Percentiles rank a stretch among this genome's conserved stretches.
phyloP scores from a whole-genome alignment of 306 rosid genomes.

The Medicago truncatula region MtrunA17r5.0-ANR NC_053045.1:46355501-46356000 shows the following conservation, averaged over 20 bases:
- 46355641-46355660: constrained; percentile 19
- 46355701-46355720: constrained; percentile 25
- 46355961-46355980: too few relatives aligned
- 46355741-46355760: constrained; percentile 39
- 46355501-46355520: too few relatives aligned
- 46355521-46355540: too few relatives aligned
- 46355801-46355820: constrained; percentile 79
- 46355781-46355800: constrained; percentile 66
- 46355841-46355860: constrained; percentile 36
- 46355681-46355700: constrained; percentile 18
- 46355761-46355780: constrained; percentile 79
- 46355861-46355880: constrained; percentile 20
- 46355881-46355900: constrained; percentile 15
- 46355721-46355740: constrained; percentile 25
- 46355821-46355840: constrained; percentile 84
- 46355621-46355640: constrained; percentile 31
- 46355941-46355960: too few relatives aligned
- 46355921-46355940: background rate
- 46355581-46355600: constrained; percentile 15
- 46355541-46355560: too few relatives aligned
- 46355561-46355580: background rate
- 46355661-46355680: constrained; percentile 27
- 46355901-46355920: constrained; percentile 26
- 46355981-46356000: too few relatives aligned
- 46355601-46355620: constrained; percentile 7